Conservation (phyloP, 805 yeast genomes). For the Komagataella phaffii region DNA sequence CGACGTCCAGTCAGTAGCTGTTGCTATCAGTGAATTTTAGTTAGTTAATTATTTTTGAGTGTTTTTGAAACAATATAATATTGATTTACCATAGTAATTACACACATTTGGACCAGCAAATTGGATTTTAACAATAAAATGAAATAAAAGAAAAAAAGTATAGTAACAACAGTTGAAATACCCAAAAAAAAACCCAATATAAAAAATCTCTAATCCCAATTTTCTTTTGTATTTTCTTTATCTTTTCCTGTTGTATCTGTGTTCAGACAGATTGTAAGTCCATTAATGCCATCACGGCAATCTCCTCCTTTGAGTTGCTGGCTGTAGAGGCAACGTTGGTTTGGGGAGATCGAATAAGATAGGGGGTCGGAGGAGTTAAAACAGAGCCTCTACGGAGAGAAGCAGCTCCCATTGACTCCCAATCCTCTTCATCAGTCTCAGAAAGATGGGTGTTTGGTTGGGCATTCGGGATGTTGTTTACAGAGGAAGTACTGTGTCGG, state of each 20-base stretch:
- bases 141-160: not conserved
- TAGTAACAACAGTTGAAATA: not conserved
- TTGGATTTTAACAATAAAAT: not conserved
- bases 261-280: conserved; percentile 16
- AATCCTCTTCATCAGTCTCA: conserved; percentile 95
- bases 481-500: not conserved
- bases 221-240: too few species aligned
- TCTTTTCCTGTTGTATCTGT: not conserved
- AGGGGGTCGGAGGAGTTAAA: conserved; percentile 10
- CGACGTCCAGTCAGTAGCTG: conserved; percentile 95
- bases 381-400: conserved; percentile 23
- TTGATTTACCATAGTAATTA: not conserved
- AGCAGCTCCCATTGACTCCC: conserved; percentile 84
- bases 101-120: not conserved
- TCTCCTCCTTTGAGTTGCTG: conserved; percentile 13
- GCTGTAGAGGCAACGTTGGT: not conserved
- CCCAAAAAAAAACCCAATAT: not conserved
- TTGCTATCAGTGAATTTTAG: conserved; percentile 61
- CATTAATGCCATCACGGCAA: conserved; percentile 22
- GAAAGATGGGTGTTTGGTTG: conserved; percentile 17
- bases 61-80: not conserved
- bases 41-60: not conserved
- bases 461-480: not conserved
- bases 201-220: not conserved
- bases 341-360: conserved; percentile 1